Evolutionary conservation across 2,329 filamentous ascomycete species (phyloP), one percentile per base, ranked within the genome.

Genomic region (Penicillium sp.): DNA sequence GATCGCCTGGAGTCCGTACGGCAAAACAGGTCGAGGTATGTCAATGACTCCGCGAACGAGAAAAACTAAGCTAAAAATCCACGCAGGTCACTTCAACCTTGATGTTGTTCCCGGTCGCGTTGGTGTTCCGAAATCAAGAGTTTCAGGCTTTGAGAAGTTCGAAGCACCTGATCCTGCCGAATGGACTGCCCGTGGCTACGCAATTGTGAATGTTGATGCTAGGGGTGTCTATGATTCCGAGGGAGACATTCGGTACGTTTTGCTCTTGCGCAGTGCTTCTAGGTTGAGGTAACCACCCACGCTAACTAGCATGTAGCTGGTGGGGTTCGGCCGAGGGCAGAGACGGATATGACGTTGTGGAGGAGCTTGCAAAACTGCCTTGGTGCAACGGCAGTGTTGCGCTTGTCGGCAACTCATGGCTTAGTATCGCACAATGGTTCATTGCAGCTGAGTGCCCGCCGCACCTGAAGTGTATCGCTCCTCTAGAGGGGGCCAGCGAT

Each of bases 191-290:
- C 52, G 66, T 35, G 69, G 69, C 1, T 73, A 71, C 51, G 70
- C 70, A 2, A 61, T 73, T 39, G 61, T 72, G 33, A 69, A 73
- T 43, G 57, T 70, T 13, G 71, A 73, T 49, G 57, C 66, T 1
- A 59, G 71, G 5, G 71, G 70, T 1, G 48, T 57, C 4, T 65
- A 61, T 13, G 56, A 70, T 21, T 71, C 68, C 0, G 70, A 70
- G 22, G 70, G 70, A 2, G 46, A 68, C 49, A n/a, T 37, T 37
- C 16, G 33, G 33, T 37, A n/a, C 6, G 33, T 37, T n/a, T 37
- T n/a, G 11, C 11, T 29, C 11, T 2, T 31, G 29, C 13, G 3
- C 29, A 14, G 11, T 31, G 11, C 29, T 31, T 31, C 54, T 70
- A 10, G 21, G 39, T 1, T 63, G 39, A 39, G 27, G 4, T 16